These are phyloP conservation scores for Pichia sp. DNA, from an alignment of 1,139 yeast species.

Conservation along the genomic window DNA sequence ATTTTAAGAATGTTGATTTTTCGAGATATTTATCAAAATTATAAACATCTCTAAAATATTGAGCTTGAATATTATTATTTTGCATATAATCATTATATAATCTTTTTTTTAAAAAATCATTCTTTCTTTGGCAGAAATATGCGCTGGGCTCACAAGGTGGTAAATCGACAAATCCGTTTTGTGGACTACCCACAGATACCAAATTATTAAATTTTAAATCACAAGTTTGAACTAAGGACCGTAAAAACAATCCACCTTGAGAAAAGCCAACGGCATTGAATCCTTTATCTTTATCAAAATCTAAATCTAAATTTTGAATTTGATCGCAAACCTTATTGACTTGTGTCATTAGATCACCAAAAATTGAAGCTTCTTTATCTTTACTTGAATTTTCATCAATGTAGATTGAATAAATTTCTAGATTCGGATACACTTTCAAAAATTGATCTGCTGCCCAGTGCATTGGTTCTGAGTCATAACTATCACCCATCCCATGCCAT, in stretches of 20 bases:
- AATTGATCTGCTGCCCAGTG: conserved; percentile 40
- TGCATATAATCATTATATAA: conserved; percentile 60
- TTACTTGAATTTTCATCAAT: conserved; percentile 42
- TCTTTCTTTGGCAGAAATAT: conserved; percentile 56
- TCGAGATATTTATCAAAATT: conserved; percentile 26
- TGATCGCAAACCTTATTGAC: conserved; percentile 32
- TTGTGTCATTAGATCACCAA: conserved; percentile 55
- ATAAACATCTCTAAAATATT: conserved; percentile 57
- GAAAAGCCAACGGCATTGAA: conserved; percentile 77
- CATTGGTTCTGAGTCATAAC: conserved; percentile 59
- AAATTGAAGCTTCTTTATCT: conserved; percentile 50
- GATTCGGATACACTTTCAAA: conserved; percentile 41
- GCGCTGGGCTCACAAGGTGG: conserved; percentile 52
- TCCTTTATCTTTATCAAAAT: conserved; percentile 35
- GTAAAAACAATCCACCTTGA: conserved; percentile 71
- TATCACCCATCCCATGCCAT: conserved; percentile 86
- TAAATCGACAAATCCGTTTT: conserved; percentile 66
- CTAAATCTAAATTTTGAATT: conserved; percentile 17
- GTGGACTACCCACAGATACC: conserved; percentile 78
- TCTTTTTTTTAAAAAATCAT: conserved; percentile 49
- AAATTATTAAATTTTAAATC: conserved; percentile 45
- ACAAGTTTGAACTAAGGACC: conserved; percentile 60
- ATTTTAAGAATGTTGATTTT: conserved; percentile 40
- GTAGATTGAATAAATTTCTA: conserved; percentile 47
- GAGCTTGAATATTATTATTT: conserved; percentile 59